Evolutionary conservation across 2,329 filamentous ascomycete genomes (phyloP), one percentile per base, ranked within the genome.

Genomic region (Xylariales sp.): DNA sequence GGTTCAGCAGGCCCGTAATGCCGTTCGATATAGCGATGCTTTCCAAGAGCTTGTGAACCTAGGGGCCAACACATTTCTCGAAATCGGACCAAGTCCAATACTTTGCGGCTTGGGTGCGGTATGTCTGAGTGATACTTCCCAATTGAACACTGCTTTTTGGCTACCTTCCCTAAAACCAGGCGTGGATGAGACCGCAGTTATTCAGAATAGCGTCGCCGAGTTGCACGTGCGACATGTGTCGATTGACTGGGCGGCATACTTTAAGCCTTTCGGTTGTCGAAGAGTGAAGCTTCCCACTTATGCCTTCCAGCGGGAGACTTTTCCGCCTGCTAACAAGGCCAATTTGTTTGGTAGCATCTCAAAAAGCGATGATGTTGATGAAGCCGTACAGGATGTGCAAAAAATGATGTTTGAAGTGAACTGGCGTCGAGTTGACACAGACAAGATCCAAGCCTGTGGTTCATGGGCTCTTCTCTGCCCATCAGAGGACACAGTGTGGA

Each of bases 221-320:
- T 69, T 78, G n/a, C 74, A 79, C 69, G 28, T 69, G 49, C 70
- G 71, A 5, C 67, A 75, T 46, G 68, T 77, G 9, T 32, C 59
- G 3, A 64, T 80, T n/a, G 64, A 78, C 64, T 80, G 78, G 78
- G 18, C 34, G 7, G 72, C 70, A 41, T 78, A 76, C 67, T 78
- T 78, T 60, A 49, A 68, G 23, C 74, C 75, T 3, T 75, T 75
- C 62, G 68, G 61, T 55, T 77, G 72, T 55, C 66, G 67, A 23
- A 69, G 75, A 3, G 71, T 79, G n/a, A 52, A 71, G 36, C 65
- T 78, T 39, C 76, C 78, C 12, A 77, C 76, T 1, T 78, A 79
- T 56, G 74, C 75, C 23, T 79, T 79, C 62, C 76, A 78, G 46
- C 71, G 75, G 36, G 54, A 57, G 30, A 53, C n/a, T 23, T 61